These are phyloP conservation scores for Leccinum incarnatum DNA, from an alignment of 768 basidiomycete genomes.

Conservation along the genomic window DNA sequence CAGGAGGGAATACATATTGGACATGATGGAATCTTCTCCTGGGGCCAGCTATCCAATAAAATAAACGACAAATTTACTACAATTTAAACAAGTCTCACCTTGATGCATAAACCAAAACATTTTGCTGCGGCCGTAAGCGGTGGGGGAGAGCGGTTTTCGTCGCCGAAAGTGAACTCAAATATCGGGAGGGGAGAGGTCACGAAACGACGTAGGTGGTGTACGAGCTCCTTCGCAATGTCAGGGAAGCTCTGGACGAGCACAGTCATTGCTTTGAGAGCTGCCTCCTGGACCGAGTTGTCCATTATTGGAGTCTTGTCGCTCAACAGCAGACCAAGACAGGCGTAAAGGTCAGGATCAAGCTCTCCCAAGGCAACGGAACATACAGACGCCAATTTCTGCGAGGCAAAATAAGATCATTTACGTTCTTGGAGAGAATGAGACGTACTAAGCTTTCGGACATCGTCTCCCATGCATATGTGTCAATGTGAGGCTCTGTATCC, in stretches of 20 bases:
- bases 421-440: conserved; percentile 3
- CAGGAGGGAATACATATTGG: conserved; percentile 94
- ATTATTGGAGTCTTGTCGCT: conserved; percentile 79
- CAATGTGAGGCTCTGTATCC: conserved; percentile 73
- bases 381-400: conserved; percentile 80
- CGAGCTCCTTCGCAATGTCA: conserved; percentile 69
- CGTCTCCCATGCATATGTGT: conserved; percentile 92
- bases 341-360: conserved; percentile 66
- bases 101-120: conserved; percentile 86
- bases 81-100: conserved; percentile 41
- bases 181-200: conserved; percentile 84
- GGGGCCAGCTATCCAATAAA: conserved; percentile 59
- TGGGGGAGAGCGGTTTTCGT: conserved; percentile 70
- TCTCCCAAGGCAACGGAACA: conserved; percentile 72
- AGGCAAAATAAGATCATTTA: not conserved
- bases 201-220: conserved; percentile 78
- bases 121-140: conserved; percentile 84
- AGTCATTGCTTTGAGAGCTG: conserved; percentile 82
- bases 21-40: conserved; percentile 87
- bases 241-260: conserved; percentile 88
- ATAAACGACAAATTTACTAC: conserved; percentile 1
- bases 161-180: conserved; percentile 82
- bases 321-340: conserved; percentile 67
- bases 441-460: conserved; percentile 86
- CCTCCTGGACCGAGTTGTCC: conserved; percentile 84